Evolutionary conservation across 2,329 filamentous ascomycete species (phyloP).

Genomic region (Paracoccidioides lutzii): DNA sequence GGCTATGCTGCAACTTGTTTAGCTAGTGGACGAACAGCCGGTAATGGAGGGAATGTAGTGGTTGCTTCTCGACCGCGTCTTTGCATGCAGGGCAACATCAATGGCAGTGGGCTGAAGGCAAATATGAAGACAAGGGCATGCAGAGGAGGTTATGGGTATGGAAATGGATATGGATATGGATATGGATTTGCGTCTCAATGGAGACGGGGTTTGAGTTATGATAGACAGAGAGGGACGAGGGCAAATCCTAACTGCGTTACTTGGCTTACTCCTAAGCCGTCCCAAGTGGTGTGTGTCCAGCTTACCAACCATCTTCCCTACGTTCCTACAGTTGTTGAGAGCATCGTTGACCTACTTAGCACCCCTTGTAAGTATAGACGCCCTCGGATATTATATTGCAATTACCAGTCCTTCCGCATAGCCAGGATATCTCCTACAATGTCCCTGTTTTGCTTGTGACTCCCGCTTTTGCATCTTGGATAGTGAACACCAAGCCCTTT

Average conservation of each 20-base stretch:
- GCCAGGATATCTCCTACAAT: conserved; percentile 10
- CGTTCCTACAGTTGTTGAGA: not conserved
- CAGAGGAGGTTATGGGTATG: not conserved
- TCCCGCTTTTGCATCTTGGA: conserved; percentile 26
- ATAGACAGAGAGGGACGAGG: not conserved
- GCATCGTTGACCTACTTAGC: not conserved
- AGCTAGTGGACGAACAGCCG: not conserved
- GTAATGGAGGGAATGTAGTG: not conserved
- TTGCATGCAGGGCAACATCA: not conserved
- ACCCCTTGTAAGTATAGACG: conserved; percentile 12
- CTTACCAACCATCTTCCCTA: not conserved
- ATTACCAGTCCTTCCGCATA: conserved; percentile 12
- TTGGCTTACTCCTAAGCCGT: conserved; percentile 1
- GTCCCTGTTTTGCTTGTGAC: conserved; percentile 27
- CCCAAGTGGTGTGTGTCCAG: not conserved
- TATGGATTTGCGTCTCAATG: not conserved
- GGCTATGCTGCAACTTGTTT: not conserved
- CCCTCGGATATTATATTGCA: conserved; percentile 20
- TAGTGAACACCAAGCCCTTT: conserved; percentile 20
- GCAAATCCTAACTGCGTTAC: not conserved
- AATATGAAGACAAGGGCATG: not conserved
- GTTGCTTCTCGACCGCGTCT: not conserved
- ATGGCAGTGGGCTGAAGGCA: not conserved
- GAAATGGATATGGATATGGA: not conserved
- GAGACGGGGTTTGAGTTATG: not conserved